Percentiles rank a stretch among this genome's conserved stretches.
phyloP scores from a whole-genome alignment of 768 basidiomycete genomes.

The Phaeolepiota aurea region DNA sequence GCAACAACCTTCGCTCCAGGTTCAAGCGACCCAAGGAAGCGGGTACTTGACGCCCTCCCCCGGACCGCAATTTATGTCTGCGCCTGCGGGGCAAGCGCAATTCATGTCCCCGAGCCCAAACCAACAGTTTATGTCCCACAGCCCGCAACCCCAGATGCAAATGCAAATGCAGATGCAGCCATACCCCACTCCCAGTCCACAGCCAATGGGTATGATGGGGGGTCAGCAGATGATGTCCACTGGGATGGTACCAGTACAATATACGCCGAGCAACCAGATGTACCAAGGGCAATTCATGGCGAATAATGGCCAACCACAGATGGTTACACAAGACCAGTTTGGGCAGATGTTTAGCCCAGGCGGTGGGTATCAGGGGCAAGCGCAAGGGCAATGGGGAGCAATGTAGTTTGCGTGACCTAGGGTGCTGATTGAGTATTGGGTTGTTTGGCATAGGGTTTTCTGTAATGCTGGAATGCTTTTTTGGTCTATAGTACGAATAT shows the following conservation, averaged over 20 bases:
- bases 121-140: conserved; percentile 24
- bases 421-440: neutral
- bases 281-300: neutral
- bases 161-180: conserved; percentile 10
- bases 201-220: conserved; percentile 1
- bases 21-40: conserved; percentile 13
- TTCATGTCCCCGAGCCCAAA: neutral
- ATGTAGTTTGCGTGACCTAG: neutral
- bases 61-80: conserved; percentile 18
- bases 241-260: neutral
- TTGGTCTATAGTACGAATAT: neutral
- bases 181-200: neutral
- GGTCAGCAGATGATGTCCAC: neutral
- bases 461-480: neutral
- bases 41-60: conserved; percentile 17
- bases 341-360: neutral
- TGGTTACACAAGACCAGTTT: conserved; percentile 1
- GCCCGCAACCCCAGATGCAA: conserved; percentile 20
- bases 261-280: neutral
- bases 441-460: neutral
- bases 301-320: neutral
- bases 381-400: conserved; percentile 3
- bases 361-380: neutral
- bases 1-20: conserved; percentile 13
- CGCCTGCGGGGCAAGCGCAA: conserved; percentile 23